phyloP scores from a whole-genome alignment of 139 green algal species.

The Coelastrella sp. region DNA sequence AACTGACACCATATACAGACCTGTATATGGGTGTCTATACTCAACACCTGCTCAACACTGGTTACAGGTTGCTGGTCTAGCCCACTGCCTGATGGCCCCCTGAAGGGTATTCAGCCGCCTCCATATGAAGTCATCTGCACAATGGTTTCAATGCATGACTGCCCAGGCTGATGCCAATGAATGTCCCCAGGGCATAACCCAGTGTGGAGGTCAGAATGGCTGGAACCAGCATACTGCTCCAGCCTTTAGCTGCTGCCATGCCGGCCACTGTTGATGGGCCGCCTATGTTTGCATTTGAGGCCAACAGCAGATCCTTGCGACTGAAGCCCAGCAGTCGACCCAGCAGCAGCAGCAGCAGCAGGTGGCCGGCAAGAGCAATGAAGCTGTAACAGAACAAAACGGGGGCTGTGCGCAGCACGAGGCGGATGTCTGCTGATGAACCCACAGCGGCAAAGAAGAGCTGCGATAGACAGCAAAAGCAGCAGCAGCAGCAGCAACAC shows the following conservation, averaged over 20 bases:
- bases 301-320: slow-evolving; percentile 79
- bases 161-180: slow-evolving; percentile 75
- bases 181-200: slow-evolving; percentile 86
- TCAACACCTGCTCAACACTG: too few species aligned
- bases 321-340: slow-evolving; percentile 73
- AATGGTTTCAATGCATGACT: slow-evolving; percentile 50
- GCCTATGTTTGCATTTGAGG: slow-evolving; percentile 95
- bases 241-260: slow-evolving; percentile 93
- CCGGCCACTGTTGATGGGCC: slow-evolving; percentile 68
- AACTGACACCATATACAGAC: not conserved
- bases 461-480: slow-evolving; percentile 49
- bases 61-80: too few species aligned
- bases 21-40: too few species aligned
- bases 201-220: slow-evolving; percentile 88
- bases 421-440: slow-evolving; percentile 77
- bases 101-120: too few species aligned
- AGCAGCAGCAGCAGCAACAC: not conserved
- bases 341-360: slow-evolving; percentile 70
- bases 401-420: slow-evolving; percentile 84
- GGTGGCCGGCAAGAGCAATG: slow-evolving; percentile 69
- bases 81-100: too few species aligned
- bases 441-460: slow-evolving; percentile 94
- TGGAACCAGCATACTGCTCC: slow-evolving; percentile 81
- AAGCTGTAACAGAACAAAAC: slow-evolving; percentile 88
- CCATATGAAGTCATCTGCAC: slow-evolving; percentile 24